Conservation (phyloP, 352 stramenopile genomes). For the Phytophthora pseudosyringae region DNA sequence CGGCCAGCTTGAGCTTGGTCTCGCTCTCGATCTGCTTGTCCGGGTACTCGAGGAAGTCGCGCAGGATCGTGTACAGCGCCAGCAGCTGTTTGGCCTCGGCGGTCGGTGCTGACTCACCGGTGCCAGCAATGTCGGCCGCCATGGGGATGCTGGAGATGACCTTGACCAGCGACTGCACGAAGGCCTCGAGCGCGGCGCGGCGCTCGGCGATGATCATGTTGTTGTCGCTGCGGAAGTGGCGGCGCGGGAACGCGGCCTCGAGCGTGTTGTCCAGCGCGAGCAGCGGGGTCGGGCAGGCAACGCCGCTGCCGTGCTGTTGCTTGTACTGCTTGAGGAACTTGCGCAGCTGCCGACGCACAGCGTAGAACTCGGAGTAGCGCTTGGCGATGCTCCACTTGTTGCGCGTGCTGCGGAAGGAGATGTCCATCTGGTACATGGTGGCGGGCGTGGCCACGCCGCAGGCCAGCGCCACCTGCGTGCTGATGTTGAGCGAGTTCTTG, state of each 20-base stretch:
- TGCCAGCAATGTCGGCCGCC: constrained; percentile 26
- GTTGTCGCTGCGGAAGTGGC: constrained; percentile 78
- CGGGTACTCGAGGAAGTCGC: constrained; percentile 84
- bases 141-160: constrained; percentile 81
- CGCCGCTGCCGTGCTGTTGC: constrained; percentile 24
- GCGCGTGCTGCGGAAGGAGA: constrained; percentile 83
- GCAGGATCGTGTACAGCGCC: constrained; percentile 75
- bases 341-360: constrained; percentile 61
- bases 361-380: constrained; percentile 89
- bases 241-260: constrained; percentile 64
- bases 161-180: constrained; percentile 86
- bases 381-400: constrained; percentile 90
- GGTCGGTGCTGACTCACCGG: constrained; percentile 3
- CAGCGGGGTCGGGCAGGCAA: constrained; percentile 25
- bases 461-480: constrained; percentile 70
- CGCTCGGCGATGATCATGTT: constrained; percentile 77
- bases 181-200: constrained; percentile 68
- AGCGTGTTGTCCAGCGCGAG: constrained; percentile 62
- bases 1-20: constrained; percentile 80
- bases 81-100: constrained; percentile 53
- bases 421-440: constrained; percentile 90
- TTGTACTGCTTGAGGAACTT: constrained; percentile 79
- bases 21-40: constrained; percentile 90
- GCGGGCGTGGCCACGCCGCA: constrained; percentile 52
- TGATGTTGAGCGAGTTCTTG: constrained; percentile 84